Conservation (phyloP, 441 rosid species). For the Lepidium campestre region DNA sequence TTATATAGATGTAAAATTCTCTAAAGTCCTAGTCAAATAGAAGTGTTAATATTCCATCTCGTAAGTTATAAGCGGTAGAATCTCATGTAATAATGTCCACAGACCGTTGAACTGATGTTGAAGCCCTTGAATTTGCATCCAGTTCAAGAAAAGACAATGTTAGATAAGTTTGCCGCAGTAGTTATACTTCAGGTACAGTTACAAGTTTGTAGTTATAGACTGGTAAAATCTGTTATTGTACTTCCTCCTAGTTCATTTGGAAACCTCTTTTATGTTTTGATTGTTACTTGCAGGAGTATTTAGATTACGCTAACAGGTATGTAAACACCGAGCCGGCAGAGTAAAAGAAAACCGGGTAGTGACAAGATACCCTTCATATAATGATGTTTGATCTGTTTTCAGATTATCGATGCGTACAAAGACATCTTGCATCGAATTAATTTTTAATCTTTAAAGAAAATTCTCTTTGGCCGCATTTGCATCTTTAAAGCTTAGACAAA, state of each 20-base stretch:
- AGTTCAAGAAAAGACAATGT: constrained; percentile 48
- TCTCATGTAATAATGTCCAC: constrained; percentile 21
- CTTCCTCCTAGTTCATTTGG: not conserved
- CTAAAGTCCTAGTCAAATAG: not conserved
- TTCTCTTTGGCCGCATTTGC: not conserved
- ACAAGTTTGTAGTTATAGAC: not conserved
- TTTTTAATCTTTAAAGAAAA: not conserved
- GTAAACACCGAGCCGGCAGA: constrained; percentile 21
- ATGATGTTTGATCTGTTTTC: not conserved
- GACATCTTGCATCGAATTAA: not conserved
- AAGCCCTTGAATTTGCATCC: constrained; percentile 56
- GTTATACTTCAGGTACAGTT: constrained; percentile 78
- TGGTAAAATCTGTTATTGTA: not conserved
- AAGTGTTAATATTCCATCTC: not conserved
- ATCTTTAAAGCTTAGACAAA: not conserved
- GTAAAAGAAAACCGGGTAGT: not conserved
- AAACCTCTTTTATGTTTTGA: constrained; percentile 5
- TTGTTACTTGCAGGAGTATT: constrained; percentile 53
- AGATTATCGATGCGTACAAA: not conserved
- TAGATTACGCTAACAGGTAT: constrained; percentile 57
- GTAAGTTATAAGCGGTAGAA: not conserved
- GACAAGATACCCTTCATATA: not conserved
- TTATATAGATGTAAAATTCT: not conserved
- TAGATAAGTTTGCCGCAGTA: constrained; percentile 84
- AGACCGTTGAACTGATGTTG: constrained; percentile 59